Conservation (phyloP, 768 basidiomycete genomes). For the Coprinopsis sp. region DNA sequence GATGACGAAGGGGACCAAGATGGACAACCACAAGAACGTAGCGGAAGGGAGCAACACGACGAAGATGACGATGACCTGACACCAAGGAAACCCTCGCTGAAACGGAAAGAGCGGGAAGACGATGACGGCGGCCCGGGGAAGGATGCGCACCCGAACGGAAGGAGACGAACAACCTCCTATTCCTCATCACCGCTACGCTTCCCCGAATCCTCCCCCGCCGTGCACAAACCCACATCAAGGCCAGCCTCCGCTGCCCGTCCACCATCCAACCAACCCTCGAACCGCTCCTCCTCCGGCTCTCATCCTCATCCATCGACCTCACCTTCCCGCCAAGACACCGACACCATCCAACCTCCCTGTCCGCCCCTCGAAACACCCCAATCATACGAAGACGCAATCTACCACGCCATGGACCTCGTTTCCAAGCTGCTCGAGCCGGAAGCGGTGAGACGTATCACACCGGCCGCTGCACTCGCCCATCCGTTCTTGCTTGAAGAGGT, state of each 20-base stretch:
- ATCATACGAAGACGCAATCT: constrained; percentile 52
- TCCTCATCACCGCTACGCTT: constrained; percentile 29
- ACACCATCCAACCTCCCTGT: constrained; percentile 6
- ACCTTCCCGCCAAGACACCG: constrained; percentile 12
- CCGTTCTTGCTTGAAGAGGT: constrained; percentile 56
- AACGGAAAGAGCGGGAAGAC: too few relatives aligned
- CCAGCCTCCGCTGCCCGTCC: background rate
- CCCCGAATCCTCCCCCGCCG: constrained; percentile 15
- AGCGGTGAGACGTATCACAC: constrained; percentile 71
- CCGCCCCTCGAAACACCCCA: constrained; percentile 13
- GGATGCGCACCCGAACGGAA: too few relatives aligned
- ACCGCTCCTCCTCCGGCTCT: constrained; percentile 6
- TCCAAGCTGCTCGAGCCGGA: constrained; percentile 72
- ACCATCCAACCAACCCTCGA: constrained; percentile 12
- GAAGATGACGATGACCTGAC: too few relatives aligned
- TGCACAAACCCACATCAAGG: constrained; percentile 2
- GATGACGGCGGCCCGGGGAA: too few relatives aligned
- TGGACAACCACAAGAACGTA: background rate
- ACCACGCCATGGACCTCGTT: constrained; percentile 69
- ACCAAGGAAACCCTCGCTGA: too few relatives aligned
- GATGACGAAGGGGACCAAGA: constrained; percentile 10
- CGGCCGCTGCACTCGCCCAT: constrained; percentile 71
- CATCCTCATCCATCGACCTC: constrained; percentile 7
- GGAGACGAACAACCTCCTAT: too few relatives aligned
- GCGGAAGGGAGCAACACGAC: too few relatives aligned